Percentiles rank a stretch among this genome's conserved stretches.
phyloP scores from a whole-genome alignment of 352 stramenopile species.

The Phytopythium boreale region DNA sequence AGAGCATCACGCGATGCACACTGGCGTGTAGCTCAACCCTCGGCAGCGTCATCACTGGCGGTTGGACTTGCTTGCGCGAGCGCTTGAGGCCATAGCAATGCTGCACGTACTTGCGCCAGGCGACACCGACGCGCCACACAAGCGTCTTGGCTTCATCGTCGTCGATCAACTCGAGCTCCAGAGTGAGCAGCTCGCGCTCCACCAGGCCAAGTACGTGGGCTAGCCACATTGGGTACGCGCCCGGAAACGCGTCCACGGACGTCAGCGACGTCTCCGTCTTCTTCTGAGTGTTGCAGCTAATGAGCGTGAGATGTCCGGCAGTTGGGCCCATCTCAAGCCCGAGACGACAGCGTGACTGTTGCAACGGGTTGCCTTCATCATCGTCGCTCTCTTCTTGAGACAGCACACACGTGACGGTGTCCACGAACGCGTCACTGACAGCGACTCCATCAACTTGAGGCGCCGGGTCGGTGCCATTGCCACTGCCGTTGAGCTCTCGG shows the following conservation, averaged over 20 bases:
- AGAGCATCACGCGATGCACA: conserved; percentile 59
- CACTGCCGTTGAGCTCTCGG: too few species aligned
- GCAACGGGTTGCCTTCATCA: background rate
- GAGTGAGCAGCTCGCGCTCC: conserved; percentile 23
- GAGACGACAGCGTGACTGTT: background rate
- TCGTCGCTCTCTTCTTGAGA: background rate
- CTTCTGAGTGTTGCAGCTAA: background rate
- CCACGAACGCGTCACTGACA: conserved; percentile 6
- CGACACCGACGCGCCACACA: conserved; percentile 28
- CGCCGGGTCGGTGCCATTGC: background rate
- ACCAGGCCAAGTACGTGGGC: conserved; percentile 19
- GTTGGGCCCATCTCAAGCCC: background rate
- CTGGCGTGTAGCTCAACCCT: conserved; percentile 8
- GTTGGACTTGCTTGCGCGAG: background rate
- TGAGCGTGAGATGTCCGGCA: conserved; percentile 12
- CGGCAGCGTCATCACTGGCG: conserved; percentile 11
- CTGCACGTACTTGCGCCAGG: conserved; percentile 31
- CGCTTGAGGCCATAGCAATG: background rate
- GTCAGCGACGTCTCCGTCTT: conserved; percentile 10
- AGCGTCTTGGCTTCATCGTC: conserved; percentile 8
- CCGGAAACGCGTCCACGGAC: conserved; percentile 24
- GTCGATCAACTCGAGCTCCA: conserved; percentile 28
- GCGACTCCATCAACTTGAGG: background rate
- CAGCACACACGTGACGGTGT: background rate
- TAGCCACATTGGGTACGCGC: conserved; percentile 11